phyloP scores from a whole-genome alignment of 192 early-diverging fungal genomes.

The Coemansia sp. region DNA sequence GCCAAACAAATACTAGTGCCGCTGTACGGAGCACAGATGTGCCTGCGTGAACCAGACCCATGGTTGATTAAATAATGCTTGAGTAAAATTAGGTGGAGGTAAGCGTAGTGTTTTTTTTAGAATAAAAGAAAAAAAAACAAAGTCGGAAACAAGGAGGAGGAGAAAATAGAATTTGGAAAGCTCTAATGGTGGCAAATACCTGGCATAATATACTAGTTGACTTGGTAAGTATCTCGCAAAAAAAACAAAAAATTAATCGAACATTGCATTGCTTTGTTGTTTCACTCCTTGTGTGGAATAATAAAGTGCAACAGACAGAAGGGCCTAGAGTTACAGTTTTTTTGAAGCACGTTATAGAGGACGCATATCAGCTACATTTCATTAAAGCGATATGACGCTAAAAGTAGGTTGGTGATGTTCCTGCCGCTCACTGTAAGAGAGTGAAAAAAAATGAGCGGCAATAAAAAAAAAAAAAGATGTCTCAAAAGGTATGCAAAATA shows the following conservation, averaged over 20 bases:
- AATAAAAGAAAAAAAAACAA: neutral
- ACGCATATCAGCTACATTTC: neutral
- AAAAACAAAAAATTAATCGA: neutral
- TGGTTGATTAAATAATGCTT: slow-evolving; percentile 25
- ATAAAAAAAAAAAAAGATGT: neutral
- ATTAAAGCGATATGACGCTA: neutral
- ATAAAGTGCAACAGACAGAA: neutral
- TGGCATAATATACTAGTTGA: slow-evolving; percentile 4
- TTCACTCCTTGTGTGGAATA: neutral
- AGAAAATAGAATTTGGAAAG: neutral
- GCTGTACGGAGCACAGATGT: slow-evolving; percentile 47
- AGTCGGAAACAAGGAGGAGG: neutral
- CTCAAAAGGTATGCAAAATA: neutral
- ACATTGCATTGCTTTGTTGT: neutral
- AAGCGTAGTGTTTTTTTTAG: neutral
- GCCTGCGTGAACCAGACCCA: slow-evolving; percentile 43
- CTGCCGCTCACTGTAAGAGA: neutral
- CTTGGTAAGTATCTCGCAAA: neutral
- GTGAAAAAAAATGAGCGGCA: neutral
- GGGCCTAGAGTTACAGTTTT: neutral
- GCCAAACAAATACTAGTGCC: slow-evolving; percentile 40
- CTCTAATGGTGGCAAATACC: neutral
- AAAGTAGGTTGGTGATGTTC: neutral
- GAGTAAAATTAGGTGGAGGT: neutral
- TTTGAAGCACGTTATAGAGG: neutral